Evolutionary conservation across 768 basidiomycete genomes (phyloP).

Genomic region (Tylopilus vinaceipallidus): DNA sequence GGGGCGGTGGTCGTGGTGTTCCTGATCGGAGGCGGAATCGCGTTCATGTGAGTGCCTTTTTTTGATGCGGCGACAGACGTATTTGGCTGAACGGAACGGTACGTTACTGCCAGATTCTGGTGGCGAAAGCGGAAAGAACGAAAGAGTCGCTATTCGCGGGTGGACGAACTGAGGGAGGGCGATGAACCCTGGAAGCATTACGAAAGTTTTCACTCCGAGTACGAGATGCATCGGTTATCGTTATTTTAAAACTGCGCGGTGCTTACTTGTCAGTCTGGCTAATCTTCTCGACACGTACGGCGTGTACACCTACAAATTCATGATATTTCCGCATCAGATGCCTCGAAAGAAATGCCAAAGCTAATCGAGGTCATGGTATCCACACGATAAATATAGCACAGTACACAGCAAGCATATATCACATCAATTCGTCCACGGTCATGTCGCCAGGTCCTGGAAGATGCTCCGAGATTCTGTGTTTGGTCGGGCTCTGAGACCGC

Average conservation of each 20-base stretch:
- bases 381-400: constrained; percentile 17
- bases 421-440: constrained; percentile 49
- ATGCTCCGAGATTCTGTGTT: constrained; percentile 29
- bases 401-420: constrained; percentile 1
- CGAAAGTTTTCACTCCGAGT: constrained; percentile 13
- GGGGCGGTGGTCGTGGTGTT: constrained; percentile 42
- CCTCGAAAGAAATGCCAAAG: neutral
- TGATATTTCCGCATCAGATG: neutral
- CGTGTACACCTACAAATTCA: too few species aligned
- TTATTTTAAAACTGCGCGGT: constrained; percentile 8
- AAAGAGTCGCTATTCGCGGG: constrained; percentile 18
- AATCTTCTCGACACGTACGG: too few species aligned
- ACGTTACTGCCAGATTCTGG: constrained; percentile 25
- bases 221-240: constrained; percentile 16
- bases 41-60: constrained; percentile 33
- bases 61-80: neutral
- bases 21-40: constrained; percentile 38
- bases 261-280: too few species aligned
- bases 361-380: constrained; percentile 4
- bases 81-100: neutral
- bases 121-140: constrained; percentile 26
- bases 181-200: constrained; percentile 33
- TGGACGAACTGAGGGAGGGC: constrained; percentile 28
- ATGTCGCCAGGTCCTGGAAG: constrained; percentile 45
- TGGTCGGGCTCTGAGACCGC: constrained; percentile 12